Conservation (phyloP, 1,139 yeast genomes). For the Protomyces gravidus region DNA sequence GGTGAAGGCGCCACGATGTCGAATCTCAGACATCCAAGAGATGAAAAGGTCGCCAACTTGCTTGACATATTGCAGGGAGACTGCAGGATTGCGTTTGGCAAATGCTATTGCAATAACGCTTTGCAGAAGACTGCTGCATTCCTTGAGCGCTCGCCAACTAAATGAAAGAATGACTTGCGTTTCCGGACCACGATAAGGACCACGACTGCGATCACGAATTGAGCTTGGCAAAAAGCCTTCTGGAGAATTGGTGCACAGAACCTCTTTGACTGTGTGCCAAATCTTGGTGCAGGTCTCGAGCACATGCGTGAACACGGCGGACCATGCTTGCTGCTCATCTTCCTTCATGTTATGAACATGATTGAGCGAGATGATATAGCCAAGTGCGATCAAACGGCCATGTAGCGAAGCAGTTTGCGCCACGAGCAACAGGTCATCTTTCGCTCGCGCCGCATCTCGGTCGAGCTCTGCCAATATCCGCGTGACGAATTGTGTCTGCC, state of each 20-base stretch:
- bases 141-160: slow-evolving; percentile 83
- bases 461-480: slow-evolving; percentile 41
- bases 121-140: slow-evolving; percentile 57
- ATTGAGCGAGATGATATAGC: slow-evolving; percentile 47
- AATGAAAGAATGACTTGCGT: slow-evolving; percentile 64
- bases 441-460: slow-evolving; percentile 39
- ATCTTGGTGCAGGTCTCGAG: slow-evolving; percentile 40
- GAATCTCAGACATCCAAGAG: slow-evolving; percentile 64
- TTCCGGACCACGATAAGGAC: slow-evolving; percentile 48
- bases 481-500: background rate
- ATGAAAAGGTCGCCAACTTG: slow-evolving; percentile 55
- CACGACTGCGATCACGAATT: slow-evolving; percentile 40
- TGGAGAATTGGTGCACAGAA: slow-evolving; percentile 65
- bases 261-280: slow-evolving; percentile 55
- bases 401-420: slow-evolving; percentile 34
- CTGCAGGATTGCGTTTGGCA: slow-evolving; percentile 32
- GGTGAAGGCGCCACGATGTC: slow-evolving; percentile 89
- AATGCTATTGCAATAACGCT: slow-evolving; percentile 43
- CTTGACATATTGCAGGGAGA: slow-evolving; percentile 26
- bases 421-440: slow-evolving; percentile 43
- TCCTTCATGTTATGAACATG: slow-evolving; percentile 26
- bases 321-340: slow-evolving; percentile 29
- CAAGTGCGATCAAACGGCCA: slow-evolving; percentile 52
- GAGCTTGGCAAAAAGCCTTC: slow-evolving; percentile 53
- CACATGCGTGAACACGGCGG: slow-evolving; percentile 35